Evolutionary conservation across 2,329 filamentous ascomycete species (phyloP), one percentile per base, ranked within the genome.

Genomic region (Dryadomyces quercus-mongolicae): DNA sequence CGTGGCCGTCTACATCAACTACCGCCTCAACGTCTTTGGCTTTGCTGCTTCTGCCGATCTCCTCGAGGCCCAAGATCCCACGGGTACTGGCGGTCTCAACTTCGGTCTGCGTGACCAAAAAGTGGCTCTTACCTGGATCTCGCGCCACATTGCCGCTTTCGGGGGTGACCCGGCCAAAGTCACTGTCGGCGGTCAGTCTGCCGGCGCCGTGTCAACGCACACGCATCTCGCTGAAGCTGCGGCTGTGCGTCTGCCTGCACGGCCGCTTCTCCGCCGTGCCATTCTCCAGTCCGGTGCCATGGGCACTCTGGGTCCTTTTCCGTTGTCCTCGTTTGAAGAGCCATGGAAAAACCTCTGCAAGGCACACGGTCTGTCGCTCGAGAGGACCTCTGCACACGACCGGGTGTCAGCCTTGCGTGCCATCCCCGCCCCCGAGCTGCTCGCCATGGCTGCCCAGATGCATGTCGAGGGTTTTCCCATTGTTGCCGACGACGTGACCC

Each of bases 51-150:
- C 48, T 40, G n/a, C 43, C 3, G 54, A 55, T 46, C 43, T 55
- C 13, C 20, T 55, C 3, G 47, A 10, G 18, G 45, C 21, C 21
- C 51, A 51, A 20, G 42, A 43, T n/a, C 16, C 7, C 12, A 3
- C 34, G 3, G 18, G 12, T 4, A 7, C 42, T 5, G 43, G 25
- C 12, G 50, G 54, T 31, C 50, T 55, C 25, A 82, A 82, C 57
- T 66, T 76, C 13, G 79, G 78, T 0, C 62, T 79, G 12, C 69
- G 70, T 45, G 76, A 80, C 56, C 75, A 78, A 60, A 66, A 70
- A 21, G 58, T 72, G 5, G 68, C 71, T 1, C 63, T 79, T 6
- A 63, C 71, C 51, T 80, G 76, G 76, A 68, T 79, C 2, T 67
- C 73, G 44, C 70, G 75, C 51, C 77, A 79, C 58, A 76, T 79